These are phyloP conservation scores for Narthecium ossifragum DNA, from an alignment of 106 monocot genomes.

Conservation along the genomic window DNA sequence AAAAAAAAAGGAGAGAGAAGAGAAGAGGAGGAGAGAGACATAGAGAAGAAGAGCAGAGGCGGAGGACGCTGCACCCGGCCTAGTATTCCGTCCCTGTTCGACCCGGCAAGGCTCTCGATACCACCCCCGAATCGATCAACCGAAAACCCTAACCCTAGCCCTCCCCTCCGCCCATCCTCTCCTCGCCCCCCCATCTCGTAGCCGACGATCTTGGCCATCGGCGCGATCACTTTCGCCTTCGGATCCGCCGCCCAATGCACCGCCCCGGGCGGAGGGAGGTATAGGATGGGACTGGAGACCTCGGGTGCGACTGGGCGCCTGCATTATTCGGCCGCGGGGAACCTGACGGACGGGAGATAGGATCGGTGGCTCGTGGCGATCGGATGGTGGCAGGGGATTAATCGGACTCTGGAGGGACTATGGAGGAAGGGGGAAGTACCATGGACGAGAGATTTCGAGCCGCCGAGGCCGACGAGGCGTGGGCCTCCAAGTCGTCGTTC, in stretches of 20 bases:
- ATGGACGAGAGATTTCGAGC: conserved; percentile 21
- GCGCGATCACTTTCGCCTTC: neutral
- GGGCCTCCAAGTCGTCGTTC: neutral
- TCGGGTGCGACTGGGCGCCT: neutral
- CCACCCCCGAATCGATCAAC: neutral
- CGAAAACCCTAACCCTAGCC: conserved; percentile 1
- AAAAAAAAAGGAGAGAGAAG: conserved; percentile 6
- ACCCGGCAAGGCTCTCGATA: neutral
- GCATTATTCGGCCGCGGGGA: too few species aligned
- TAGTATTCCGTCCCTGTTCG: neutral
- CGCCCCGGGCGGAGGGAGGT: neutral
- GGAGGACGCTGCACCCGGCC: neutral
- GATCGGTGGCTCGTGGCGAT: neutral
- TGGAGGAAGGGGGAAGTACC: conserved; percentile 7
- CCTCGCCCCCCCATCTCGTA: neutral
- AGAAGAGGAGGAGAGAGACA: conserved; percentile 3
- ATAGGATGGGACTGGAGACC: neutral
- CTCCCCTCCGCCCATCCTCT: neutral
- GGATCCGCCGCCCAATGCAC: neutral
- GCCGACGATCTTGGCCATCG: neutral
- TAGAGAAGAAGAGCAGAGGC: neutral
- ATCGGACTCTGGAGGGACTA: neutral
- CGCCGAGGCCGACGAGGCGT: neutral
- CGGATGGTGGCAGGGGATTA: neutral
- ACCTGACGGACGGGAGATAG: neutral